Conservation (phyloP, 208 protist genomes). For the Lotmaria passim region DNA sequence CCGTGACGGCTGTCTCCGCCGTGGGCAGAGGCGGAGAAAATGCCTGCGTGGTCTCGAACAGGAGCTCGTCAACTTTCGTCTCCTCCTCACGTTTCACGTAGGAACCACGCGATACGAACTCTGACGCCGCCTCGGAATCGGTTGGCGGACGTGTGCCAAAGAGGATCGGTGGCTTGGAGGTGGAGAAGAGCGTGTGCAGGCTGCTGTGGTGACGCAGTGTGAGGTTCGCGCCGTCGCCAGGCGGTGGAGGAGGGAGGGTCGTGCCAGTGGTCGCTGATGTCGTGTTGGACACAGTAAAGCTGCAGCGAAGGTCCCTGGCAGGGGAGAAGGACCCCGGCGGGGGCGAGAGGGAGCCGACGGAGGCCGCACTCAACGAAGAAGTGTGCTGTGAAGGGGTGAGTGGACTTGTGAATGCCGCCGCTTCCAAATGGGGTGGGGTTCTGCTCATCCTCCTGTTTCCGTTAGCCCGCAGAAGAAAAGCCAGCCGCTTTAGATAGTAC, state of each 20-base stretch:
- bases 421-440: too few relatives aligned
- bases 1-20: neutral
- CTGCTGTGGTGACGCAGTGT: neutral
- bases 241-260: constrained; percentile 6
- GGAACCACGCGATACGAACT: constrained; percentile 14
- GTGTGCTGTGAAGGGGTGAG: neutral
- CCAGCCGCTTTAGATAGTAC: too few relatives aligned
- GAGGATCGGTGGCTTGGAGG: neutral
- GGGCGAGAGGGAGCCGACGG: neutral
- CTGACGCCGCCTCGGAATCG: constrained; percentile 2
- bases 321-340: neutral
- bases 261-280: constrained; percentile 3
- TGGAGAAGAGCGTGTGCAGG: neutral
- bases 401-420: too few relatives aligned
- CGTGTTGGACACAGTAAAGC: neutral
- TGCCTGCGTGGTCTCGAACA: constrained; percentile 8
- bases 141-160: neutral
- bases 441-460: too few relatives aligned
- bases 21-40: neutral
- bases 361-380: neutral
- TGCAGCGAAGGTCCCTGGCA: neutral
- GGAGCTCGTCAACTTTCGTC: constrained; percentile 16
- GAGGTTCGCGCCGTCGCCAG: neutral
- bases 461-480: too few relatives aligned
- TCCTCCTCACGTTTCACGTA: constrained; percentile 23